These are phyloP conservation scores for Cystobasidium slooffiae DNA, from an alignment of 1,284 basidiomycete genomes.

Conservation along the genomic window DNA sequence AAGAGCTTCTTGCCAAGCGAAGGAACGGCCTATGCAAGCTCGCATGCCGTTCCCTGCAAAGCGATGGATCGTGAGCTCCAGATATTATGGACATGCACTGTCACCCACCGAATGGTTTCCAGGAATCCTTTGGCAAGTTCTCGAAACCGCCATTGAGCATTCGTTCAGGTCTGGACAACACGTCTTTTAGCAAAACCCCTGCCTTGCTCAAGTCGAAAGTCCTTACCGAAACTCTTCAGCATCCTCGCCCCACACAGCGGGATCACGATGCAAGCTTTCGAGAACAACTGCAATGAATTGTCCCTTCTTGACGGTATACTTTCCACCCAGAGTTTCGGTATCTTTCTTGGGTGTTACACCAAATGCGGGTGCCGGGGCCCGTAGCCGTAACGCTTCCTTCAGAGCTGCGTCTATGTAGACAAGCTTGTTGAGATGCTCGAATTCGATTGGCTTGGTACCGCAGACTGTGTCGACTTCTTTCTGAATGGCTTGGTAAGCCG, in stretches of 20 bases:
- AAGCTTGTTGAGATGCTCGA: conserved; percentile 4
- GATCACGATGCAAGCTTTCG: conserved; percentile 16
- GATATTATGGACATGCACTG: not conserved
- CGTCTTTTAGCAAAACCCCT: not conserved
- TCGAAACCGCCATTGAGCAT: not conserved
- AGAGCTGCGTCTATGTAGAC: conserved; percentile 2
- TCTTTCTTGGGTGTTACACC: conserved; percentile 11
- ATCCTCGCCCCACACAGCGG: conserved; percentile 11
- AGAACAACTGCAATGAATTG: conserved; percentile 9
- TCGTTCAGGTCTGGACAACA: not conserved
- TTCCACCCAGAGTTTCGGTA: conserved; percentile 3
- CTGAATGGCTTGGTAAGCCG: not conserved
- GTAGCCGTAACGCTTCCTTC: not conserved
- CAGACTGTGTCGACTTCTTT: conserved; percentile 11
- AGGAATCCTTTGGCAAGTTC: not conserved
- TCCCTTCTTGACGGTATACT: conserved; percentile 12
- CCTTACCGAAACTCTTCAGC: conserved; percentile 12
- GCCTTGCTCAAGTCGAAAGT: not conserved
- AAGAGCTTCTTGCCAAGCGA: conserved; percentile 13
- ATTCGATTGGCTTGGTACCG: not conserved
- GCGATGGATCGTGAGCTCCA: not conserved
- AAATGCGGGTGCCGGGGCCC: conserved; percentile 7
- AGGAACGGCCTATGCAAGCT: conserved; percentile 6
- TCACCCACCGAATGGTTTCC: conserved; percentile 11
- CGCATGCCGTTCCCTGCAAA: not conserved